phyloP scores from a whole-genome alignment of 2,329 filamentous ascomycete species.

The Colletotrichum sp. region DNA sequence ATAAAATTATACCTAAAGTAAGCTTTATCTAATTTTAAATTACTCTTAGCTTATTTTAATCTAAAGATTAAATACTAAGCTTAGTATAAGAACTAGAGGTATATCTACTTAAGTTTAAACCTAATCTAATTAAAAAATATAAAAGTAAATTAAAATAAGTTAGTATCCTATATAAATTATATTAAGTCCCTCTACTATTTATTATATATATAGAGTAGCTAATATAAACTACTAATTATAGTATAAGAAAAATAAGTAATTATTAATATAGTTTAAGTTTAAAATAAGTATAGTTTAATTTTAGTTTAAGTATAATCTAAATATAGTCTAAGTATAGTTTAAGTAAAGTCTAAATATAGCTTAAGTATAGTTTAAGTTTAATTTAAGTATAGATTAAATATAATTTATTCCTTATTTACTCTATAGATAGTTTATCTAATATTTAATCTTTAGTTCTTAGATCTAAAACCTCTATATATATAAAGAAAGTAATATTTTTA shows the following conservation, averaged over 20 bases:
- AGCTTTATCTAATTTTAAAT: not conserved
- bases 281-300: not conserved
- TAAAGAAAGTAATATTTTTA: not conserved
- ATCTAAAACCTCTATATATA: not conserved
- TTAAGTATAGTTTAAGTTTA: not conserved
- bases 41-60: not conserved
- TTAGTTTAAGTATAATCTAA: not conserved
- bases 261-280: not conserved
- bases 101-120: not conserved
- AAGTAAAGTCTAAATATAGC: not conserved
- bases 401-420: not conserved
- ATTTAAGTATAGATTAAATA: not conserved
- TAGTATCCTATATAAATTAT: not conserved
- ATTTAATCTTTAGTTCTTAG: not conserved
- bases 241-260: not conserved
- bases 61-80: not conserved
- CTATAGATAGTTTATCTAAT: not conserved
- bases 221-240: not conserved
- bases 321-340: not conserved
- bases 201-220: not conserved
- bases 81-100: not conserved
- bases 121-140: not conserved
- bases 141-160: not conserved
- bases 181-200: not conserved
- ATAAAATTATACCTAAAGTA: not conserved